Evolutionary conservation across 2,329 filamentous ascomycete genomes (phyloP).

Genomic region (Lithohypha guttulata): DNA sequence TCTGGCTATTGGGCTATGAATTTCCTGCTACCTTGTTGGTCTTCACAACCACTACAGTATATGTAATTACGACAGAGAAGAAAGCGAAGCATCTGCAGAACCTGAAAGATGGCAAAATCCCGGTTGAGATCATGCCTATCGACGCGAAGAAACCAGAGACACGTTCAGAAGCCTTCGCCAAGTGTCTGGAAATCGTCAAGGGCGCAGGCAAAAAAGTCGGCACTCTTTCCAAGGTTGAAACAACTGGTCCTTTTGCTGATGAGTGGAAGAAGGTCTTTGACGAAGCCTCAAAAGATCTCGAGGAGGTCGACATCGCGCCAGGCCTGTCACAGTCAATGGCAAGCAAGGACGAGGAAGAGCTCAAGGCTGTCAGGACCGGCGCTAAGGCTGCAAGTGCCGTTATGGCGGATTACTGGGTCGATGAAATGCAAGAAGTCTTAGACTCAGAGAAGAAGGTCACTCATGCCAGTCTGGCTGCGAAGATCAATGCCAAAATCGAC

Average conservation of each 20-base stretch:
- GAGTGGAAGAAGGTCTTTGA: slow-evolving; percentile 85
- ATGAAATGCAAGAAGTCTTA: slow-evolving; percentile 93
- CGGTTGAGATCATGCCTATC: slow-evolving; percentile 81
- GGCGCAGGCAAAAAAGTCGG: slow-evolving; percentile 84
- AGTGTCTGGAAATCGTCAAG: slow-evolving; percentile 78
- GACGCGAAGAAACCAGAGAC: slow-evolving; percentile 75
- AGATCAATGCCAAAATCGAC: slow-evolving; percentile 83
- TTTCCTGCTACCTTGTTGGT: slow-evolving; percentile 94
- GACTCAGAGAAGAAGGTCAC: slow-evolving; percentile 97
- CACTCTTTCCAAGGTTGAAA: slow-evolving; percentile 70
- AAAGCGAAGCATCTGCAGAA: slow-evolving; percentile 94
- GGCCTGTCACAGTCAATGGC: slow-evolving; percentile 82
- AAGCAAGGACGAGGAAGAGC: slow-evolving; percentile 87
- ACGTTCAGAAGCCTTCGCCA: slow-evolving; percentile 81
- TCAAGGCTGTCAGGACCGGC: slow-evolving; percentile 88
- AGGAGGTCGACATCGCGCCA: slow-evolving; percentile 74
- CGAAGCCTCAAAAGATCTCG: slow-evolving; percentile 70
- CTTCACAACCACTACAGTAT: slow-evolving; percentile 76
- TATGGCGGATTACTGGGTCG: slow-evolving; percentile 93
- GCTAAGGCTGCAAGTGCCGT: slow-evolving; percentile 88
- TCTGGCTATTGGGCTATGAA: slow-evolving; percentile 97
- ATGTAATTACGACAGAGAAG: slow-evolving; percentile 91
- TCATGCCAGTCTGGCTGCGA: slow-evolving; percentile 73
- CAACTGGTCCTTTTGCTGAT: slow-evolving; percentile 79
- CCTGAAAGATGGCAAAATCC: slow-evolving; percentile 82